Percentiles rank a stretch among this genome's conserved stretches.
phyloP scores from a whole-genome alignment of 2,329 filamentous ascomycete genomes.

The Ophiostoma ips region DNA sequence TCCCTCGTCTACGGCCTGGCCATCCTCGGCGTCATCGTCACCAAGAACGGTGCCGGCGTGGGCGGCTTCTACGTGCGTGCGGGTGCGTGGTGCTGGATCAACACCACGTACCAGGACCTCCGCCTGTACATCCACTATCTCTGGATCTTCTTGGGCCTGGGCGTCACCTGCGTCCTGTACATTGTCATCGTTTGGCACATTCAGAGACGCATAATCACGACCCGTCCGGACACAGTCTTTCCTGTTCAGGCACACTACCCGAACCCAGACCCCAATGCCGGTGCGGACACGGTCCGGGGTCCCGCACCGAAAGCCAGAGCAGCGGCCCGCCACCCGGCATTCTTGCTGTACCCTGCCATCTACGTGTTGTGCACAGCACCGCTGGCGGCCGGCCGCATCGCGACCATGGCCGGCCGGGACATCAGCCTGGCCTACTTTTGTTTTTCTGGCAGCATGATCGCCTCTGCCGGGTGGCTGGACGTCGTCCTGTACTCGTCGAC shows the following conservation, averaged over 20 bases:
- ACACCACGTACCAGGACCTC: conserved; percentile 35
- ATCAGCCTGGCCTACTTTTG: conserved; percentile 42
- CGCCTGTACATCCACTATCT: conserved; percentile 50
- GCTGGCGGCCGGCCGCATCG: conserved; percentile 49
- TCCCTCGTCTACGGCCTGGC: conserved; percentile 43
- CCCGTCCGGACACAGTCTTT: too few species aligned
- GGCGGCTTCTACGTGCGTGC: conserved; percentile 48
- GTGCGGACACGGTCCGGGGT: too few species aligned
- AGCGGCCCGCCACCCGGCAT: conserved; percentile 32
- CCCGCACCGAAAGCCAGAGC: too few species aligned
- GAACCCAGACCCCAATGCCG: neutral
- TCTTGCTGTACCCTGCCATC: conserved; percentile 54
- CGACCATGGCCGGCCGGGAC: conserved; percentile 40
- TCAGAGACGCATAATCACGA: too few species aligned
- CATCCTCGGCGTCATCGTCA: conserved; percentile 33
- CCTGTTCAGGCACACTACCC: neutral
- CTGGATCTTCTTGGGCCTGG: conserved; percentile 41
- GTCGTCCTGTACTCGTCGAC: conserved; percentile 39
- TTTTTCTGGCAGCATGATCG: conserved; percentile 44
- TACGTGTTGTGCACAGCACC: conserved; percentile 57
- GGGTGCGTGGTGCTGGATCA: conserved; percentile 56
- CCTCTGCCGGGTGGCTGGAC: conserved; percentile 41
- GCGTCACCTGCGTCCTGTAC: conserved; percentile 26
- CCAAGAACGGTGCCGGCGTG: conserved; percentile 25
- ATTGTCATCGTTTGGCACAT: conserved; percentile 25